Evolutionary conservation across 768 basidiomycete genomes (phyloP).

Genomic region (Rhizopogon vulgaris): DNA sequence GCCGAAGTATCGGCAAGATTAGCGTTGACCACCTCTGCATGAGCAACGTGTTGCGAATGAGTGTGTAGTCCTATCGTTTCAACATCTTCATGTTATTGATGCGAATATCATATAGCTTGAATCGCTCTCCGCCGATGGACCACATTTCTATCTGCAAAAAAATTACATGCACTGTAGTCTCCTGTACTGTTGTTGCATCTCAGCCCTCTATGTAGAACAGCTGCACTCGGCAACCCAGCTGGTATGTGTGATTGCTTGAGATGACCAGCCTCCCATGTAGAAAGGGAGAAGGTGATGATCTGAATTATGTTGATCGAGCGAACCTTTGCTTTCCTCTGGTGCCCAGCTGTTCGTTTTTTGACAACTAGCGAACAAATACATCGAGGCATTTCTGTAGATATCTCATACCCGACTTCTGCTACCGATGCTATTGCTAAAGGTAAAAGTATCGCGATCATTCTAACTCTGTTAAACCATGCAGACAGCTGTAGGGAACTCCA

Average conservation of each 20-base stretch:
- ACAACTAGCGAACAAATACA: background rate
- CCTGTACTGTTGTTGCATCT: background rate
- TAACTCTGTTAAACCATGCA: background rate
- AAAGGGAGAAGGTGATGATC: background rate
- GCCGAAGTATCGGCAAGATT: conserved; percentile 87
- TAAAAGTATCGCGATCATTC: background rate
- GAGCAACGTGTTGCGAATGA: conserved; percentile 20
- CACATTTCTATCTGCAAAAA: background rate
- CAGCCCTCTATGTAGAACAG: background rate
- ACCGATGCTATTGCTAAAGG: no score
- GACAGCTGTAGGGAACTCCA: no score
- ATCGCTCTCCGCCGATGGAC: background rate
- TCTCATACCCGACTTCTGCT: background rate
- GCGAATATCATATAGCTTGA: background rate
- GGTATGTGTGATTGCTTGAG: background rate
- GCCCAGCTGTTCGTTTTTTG: no score
- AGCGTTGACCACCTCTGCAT: conserved; percentile 53
- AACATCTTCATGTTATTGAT: conserved; percentile 2
- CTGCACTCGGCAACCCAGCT: background rate
- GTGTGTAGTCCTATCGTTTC: background rate
- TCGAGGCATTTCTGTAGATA: no score
- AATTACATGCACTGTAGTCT: background rate
- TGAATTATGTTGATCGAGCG: background rate
- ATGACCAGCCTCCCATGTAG: no score
- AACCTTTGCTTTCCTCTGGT: background rate